These are phyloP conservation scores for Ophiostoma sp. DNA, from an alignment of 2,329 filamentous ascomycete species.

Conservation along the genomic window DNA sequence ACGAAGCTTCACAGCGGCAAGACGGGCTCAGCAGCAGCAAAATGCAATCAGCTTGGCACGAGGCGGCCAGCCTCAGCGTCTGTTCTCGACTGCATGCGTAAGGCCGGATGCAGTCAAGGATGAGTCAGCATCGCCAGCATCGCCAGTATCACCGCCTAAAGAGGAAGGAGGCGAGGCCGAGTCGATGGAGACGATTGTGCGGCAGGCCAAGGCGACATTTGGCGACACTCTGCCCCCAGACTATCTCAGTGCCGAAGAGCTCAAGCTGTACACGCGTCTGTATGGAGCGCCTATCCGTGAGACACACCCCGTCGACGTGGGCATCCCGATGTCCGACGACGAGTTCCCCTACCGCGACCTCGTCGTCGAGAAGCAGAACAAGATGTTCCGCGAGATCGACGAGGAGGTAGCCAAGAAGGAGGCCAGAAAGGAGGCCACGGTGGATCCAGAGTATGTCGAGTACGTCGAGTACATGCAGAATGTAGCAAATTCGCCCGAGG, in stretches of 20 bases:
- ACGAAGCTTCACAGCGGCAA: not conserved
- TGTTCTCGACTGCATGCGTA: slow-evolving; percentile 10
- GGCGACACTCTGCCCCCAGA: slow-evolving; percentile 70
- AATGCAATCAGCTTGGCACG: not conserved
- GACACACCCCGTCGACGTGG: slow-evolving; percentile 56
- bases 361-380: slow-evolving; percentile 34
- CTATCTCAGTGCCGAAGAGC: slow-evolving; percentile 65
- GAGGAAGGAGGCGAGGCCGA: not conserved
- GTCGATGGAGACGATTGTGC: slow-evolving; percentile 57
- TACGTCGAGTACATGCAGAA: slow-evolving; percentile 51
- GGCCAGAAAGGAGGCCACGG: not conserved
- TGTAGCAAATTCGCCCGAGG: not conserved
- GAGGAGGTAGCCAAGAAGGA: not conserved
- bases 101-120: not conserved
- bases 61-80: not conserved
- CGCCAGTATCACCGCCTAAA: not conserved
- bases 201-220: slow-evolving; percentile 67
- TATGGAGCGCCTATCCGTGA: slow-evolving; percentile 70
- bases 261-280: slow-evolving; percentile 68
- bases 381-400: slow-evolving; percentile 48
- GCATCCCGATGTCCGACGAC: slow-evolving; percentile 37
- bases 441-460: slow-evolving; percentile 51
- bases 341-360: slow-evolving; percentile 22
- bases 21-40: not conserved
- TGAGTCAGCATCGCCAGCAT: not conserved